Evolutionary conservation across 306 rosid species (phyloP), one percentile per base, ranked within the genome.

Genomic region (Casuarina glauca): DNA sequence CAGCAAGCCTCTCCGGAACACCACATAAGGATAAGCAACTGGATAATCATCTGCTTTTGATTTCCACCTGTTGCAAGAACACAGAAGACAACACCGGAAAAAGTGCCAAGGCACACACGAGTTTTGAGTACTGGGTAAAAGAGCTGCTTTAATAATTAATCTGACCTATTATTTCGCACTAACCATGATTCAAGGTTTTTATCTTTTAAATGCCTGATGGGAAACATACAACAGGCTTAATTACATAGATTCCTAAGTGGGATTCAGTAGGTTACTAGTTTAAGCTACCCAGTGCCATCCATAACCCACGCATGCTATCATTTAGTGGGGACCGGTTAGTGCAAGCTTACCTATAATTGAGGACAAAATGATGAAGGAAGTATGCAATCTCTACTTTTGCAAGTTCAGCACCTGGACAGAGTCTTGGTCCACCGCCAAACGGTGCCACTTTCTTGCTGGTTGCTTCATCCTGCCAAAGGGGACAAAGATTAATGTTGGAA

Each of bases 301-400:
- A 42, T 51, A 70, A 50, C n/a, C 46, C 32, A 0, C 66, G 78
- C 69, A 79, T 52, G 45, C 55, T 54, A 69, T 74, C 8, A 74
- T 74, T 53, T 41, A 16, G 42, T 6, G 69, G 76, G 48, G 53
- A 42, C 51, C 58, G 35, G 36, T 13, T 52, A 44, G 15, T 1
- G 57, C 52, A 52, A 38, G 36, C 55, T 57, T 76, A 90, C 97
- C 94, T 88, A 81, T 89, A 91, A 76, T 85, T 88, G 62, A 87
- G 96, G 93, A 93, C 90, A 82, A 93, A 82, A 88, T 93, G 96
- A 84, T 93, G 96, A 72, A 93, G 91, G 82, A 88, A 89, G 85
- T 87, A 82, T 8, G 94, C 85, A 74, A 81, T 91, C 61, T 89
- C 93, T 76, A 93, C 83, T 86, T 89, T 93, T 60, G 97, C 94